Conservation (phyloP, 1,139 yeast genomes). For the Saccharomyces hybrid region DNA sequence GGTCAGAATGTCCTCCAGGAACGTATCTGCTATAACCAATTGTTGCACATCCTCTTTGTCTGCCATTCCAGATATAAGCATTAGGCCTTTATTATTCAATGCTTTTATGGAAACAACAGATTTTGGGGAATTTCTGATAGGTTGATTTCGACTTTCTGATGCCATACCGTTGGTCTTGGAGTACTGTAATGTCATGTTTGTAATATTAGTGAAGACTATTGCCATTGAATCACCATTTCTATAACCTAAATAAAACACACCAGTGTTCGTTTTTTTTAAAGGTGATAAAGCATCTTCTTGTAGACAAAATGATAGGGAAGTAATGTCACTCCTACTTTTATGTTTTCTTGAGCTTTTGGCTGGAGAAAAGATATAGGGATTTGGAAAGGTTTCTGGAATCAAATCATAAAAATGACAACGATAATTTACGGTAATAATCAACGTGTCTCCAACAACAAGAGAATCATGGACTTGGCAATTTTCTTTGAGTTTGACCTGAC, state of each 20-base stretch:
- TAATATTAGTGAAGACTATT: not conserved
- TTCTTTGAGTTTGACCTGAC: not conserved
- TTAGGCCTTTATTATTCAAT: not conserved
- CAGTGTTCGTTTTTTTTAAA: not conserved
- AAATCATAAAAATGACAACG: not conserved
- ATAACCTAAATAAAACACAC: not conserved
- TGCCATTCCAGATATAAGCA: constrained; percentile 2
- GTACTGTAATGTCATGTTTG: not conserved
- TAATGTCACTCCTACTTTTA: not conserved
- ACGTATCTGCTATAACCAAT: constrained; percentile 7
- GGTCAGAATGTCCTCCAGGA: not conserved
- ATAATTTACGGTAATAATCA: not conserved
- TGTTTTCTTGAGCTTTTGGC: not conserved
- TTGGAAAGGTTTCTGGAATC: not conserved
- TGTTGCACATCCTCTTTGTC: constrained; percentile 3
- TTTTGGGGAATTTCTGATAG: not conserved
- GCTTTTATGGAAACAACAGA: constrained; percentile 2
- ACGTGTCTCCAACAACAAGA: not conserved
- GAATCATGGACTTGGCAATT: not conserved
- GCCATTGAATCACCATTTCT: not conserved
- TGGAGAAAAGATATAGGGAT: not conserved
- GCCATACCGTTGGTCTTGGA: not conserved
- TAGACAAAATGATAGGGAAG: not conserved
- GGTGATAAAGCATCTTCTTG: not conserved
- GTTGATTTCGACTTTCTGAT: not conserved